Evolutionary conservation across 805 yeast genomes (phyloP), one percentile per base, ranked within the genome.

Genomic region (Candida pseudofarinosa): DNA sequence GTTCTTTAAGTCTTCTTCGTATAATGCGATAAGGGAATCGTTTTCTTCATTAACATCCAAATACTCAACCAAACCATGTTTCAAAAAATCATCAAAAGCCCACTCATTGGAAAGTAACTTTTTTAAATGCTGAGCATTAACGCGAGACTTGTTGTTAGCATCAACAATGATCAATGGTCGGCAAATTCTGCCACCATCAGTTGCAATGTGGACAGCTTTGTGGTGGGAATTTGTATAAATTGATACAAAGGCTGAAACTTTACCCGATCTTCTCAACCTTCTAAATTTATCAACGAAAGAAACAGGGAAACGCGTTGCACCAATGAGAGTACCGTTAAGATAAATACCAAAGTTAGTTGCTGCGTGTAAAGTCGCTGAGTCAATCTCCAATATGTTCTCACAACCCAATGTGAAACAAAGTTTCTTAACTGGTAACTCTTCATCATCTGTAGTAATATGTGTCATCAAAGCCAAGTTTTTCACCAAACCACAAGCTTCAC

Each of bases 401-500:
- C 90, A 93, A 49, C 99, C 99, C 41, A 93, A 72, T 19, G 84
- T 69, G 52, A 72, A 85, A 56, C 97, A 88, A 28, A 90, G 69
- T 42, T 77, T 78, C 48, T 75, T 78, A 33, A 93, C 80, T 14
- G 99, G 98, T 7, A 75, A 86, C 56, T 91, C 97, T 63, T 93
- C 99, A 55, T 88, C 97, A 65, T 93, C 99, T 1, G 99, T 91
- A 3, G 99, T 93, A 57, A 93, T 93, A 65, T 93, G 99, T 8
- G 99, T 93, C 99, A 93, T 93, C 37, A 93, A 74, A 1, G 99
- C 99, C 62, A 93, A 73, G 60, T 93, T 93, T 68, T 93, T 93
- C 31, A 93, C 99, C 64, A 93, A 77, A 59, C 99, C 99, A 80
- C 99, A 93, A 0, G 99, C 99, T 67, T 93, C 99, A 76, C 99